These are phyloP conservation scores for Zychaea mexicana DNA, from an alignment of 371 early-diverging fungal genomes.

Conservation along the genomic window DNA sequence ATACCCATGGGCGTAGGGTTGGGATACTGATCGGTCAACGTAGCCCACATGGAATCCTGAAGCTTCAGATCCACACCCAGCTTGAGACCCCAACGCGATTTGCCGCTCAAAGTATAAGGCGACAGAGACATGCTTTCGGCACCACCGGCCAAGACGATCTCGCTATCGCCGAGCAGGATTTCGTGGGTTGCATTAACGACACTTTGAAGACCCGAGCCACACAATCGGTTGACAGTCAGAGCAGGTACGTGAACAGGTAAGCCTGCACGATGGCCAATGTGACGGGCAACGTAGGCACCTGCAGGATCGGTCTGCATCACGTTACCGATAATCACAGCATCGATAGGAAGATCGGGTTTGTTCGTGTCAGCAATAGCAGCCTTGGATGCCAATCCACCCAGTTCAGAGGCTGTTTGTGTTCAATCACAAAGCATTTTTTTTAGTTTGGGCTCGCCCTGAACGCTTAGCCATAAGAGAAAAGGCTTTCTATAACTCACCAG, in stretches of 20 bases:
- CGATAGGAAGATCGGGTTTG: constrained; percentile 68
- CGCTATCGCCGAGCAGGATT: constrained; percentile 81
- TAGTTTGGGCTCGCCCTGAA: background rate
- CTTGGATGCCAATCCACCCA: constrained; percentile 90
- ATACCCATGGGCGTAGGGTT: constrained; percentile 91
- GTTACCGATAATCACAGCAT: constrained; percentile 95
- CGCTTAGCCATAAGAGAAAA: background rate
- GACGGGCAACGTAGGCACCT: constrained; percentile 92
- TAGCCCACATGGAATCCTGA: constrained; percentile 87
- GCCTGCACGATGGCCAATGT: constrained; percentile 89
- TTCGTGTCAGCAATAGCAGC: constrained; percentile 85
- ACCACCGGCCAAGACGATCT: constrained; percentile 91
- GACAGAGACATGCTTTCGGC: constrained; percentile 94
- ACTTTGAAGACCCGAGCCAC: constrained; percentile 96
- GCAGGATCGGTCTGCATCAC: constrained; percentile 86
- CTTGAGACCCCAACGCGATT: constrained; percentile 79
- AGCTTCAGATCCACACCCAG: constrained; percentile 88
- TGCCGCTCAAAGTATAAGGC: constrained; percentile 80
- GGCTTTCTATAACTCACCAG: constrained; percentile 33
- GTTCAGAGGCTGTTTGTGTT: constrained; percentile 72
- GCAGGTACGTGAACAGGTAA: constrained; percentile 84
- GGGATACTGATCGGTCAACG: constrained; percentile 89
- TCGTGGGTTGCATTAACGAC: constrained; percentile 93
- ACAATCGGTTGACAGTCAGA: constrained; percentile 92
- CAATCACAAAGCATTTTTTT: background rate